These are phyloP conservation scores for Achaetomium macrosporum DNA, from an alignment of 2,329 filamentous ascomycete genomes.

Conservation along the genomic window DNA sequence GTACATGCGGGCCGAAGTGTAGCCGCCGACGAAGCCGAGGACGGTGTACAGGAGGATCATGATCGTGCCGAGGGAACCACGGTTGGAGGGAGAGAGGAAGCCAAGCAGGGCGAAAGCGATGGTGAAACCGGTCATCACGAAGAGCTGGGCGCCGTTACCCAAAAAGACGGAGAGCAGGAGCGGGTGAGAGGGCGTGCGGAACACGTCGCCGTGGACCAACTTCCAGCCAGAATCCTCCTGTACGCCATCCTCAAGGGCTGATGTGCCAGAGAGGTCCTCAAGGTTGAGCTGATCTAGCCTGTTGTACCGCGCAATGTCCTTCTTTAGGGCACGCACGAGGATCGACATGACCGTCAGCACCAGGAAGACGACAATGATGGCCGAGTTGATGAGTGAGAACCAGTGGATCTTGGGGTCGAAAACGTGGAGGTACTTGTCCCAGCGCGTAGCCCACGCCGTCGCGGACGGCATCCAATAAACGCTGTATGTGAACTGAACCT, in stretches of 20 bases:
- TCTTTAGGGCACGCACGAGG: conserved; percentile 77
- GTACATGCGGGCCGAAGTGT: conserved; percentile 84
- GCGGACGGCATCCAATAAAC: conserved; percentile 80
- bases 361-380: conserved; percentile 88
- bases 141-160: conserved; percentile 91
- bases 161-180: conserved; percentile 81
- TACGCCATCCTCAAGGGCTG: conserved; percentile 79
- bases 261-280: conserved; percentile 79
- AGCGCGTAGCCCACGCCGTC: conserved; percentile 92
- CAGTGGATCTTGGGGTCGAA: conserved; percentile 98
- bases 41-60: conserved; percentile 91
- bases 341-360: conserved; percentile 91
- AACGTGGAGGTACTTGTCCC: conserved; percentile 98
- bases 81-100: conserved; percentile 92
- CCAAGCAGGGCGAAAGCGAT: conserved; percentile 90
- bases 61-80: conserved; percentile 86
- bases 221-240: conserved; percentile 99
- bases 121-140: conserved; percentile 94
- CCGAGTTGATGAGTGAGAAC: conserved; percentile 96
- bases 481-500: conserved; percentile 84
- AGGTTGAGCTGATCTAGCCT: conserved; percentile 84
- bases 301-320: conserved; percentile 96
- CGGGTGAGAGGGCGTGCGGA: conserved; percentile 77
- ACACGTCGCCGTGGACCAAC: conserved; percentile 93
- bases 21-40: conserved; percentile 88